Conservation (phyloP, 1,284 basidiomycete genomes). For the Leccinum cinnamomeum region DNA sequence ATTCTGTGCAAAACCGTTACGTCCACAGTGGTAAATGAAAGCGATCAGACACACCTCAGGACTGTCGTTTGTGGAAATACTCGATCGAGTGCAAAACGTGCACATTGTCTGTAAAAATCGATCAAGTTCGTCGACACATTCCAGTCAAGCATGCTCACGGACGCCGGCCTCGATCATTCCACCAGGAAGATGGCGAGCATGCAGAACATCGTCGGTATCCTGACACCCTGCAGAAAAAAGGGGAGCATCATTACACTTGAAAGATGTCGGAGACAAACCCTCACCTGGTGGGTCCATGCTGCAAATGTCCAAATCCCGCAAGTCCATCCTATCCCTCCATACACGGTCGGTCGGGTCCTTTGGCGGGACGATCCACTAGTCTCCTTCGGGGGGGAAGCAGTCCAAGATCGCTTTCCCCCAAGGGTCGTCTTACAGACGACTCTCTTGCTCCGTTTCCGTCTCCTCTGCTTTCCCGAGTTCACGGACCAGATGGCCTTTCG, state of each 20-base stretch:
- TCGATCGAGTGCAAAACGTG: slow-evolving; percentile 84
- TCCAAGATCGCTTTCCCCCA: slow-evolving; percentile 90
- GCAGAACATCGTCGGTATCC: slow-evolving; percentile 59
- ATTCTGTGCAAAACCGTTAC: no score
- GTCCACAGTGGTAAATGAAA: no score
- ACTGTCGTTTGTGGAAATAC: no score
- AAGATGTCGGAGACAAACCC: background rate
- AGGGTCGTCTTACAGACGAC: slow-evolving; percentile 92
- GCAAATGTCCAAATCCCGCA: slow-evolving; percentile 87
- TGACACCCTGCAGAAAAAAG: slow-evolving; percentile 71
- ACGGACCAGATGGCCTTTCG: slow-evolving; percentile 96
- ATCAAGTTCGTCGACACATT: background rate
- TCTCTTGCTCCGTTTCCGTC: slow-evolving; percentile 97
- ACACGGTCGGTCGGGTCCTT: slow-evolving; percentile 56
- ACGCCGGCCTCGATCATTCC: slow-evolving; percentile 98
- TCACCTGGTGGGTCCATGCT: slow-evolving; percentile 94
- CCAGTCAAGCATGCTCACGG: slow-evolving; percentile 60
- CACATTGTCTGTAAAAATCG: slow-evolving; percentile 76
- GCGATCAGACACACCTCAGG: no score
- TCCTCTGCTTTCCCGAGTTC: slow-evolving; percentile 89
- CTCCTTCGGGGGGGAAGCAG: slow-evolving; percentile 90
- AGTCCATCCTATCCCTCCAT: slow-evolving; percentile 89
- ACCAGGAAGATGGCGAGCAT: slow-evolving; percentile 86
- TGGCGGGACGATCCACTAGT: slow-evolving; percentile 89
- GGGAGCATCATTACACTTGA: background rate